A percentile compares a stretch with the other conserved stretches of the same genome.
These are phyloP conservation scores for Raddia guianensis DNA, from an alignment of 176 grass and related monocot species.

Conservation along the genomic window DNA sequence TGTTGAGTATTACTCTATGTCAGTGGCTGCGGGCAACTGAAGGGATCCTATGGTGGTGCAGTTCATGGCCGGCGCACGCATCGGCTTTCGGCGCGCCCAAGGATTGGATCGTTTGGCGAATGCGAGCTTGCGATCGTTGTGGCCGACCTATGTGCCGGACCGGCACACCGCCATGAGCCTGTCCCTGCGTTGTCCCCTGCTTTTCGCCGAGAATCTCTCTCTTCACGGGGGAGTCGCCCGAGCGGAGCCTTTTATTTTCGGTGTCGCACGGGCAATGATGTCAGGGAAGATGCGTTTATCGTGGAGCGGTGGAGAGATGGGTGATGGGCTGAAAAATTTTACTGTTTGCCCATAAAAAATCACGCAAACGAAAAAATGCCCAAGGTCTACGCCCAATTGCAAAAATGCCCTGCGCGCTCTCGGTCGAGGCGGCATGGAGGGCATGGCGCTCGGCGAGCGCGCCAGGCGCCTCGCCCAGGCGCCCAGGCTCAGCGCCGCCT, in stretches of 20 bases:
- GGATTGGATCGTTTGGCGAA: conserved; percentile 15
- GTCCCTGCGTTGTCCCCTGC: neutral
- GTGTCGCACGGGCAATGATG: conserved; percentile 16
- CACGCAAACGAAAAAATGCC: too few relatives aligned
- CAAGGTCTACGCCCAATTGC: too few relatives aligned
- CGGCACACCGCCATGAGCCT: conserved; percentile 2
- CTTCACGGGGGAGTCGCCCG: neutral
- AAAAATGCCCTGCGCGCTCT: too few relatives aligned
- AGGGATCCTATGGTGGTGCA: conserved; percentile 14
- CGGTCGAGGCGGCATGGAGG: too few relatives aligned
- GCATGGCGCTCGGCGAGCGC: too few relatives aligned
- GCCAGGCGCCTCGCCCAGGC: too few relatives aligned
- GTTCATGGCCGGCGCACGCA: neutral
- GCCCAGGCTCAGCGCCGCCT: too few relatives aligned
- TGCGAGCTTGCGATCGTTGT: neutral
- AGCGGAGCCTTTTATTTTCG: neutral
- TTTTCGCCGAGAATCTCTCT: neutral
- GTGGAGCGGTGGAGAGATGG: too few relatives aligned
- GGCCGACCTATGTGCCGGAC: conserved; percentile 41
- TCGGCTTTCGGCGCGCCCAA: conserved; percentile 41
- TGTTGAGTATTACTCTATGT: neutral
- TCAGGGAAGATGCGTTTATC: too few relatives aligned
- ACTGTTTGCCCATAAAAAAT: too few relatives aligned
- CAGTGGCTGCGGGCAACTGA: neutral
- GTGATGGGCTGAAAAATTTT: too few relatives aligned